These are phyloP conservation scores for Porcisia deanei DNA, from an alignment of 208 protist species.

Conservation along the genomic window DNA sequence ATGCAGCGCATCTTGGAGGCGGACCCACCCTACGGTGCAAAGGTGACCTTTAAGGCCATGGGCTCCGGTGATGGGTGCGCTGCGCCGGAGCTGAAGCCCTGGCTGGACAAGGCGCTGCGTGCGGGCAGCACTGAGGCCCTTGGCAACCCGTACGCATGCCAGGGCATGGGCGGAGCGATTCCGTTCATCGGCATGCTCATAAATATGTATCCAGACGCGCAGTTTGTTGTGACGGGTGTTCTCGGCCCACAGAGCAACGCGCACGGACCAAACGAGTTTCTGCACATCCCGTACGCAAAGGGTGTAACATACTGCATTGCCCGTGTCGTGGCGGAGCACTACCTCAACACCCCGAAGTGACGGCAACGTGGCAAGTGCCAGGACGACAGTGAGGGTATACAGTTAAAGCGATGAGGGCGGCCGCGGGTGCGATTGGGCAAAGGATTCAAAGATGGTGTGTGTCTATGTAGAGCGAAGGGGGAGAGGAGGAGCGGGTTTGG, in stretches of 20 bases:
- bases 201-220: constrained; percentile 86
- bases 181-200: constrained; percentile 95
- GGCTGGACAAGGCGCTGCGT: constrained; percentile 72
- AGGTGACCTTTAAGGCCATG: constrained; percentile 77
- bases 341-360: constrained; percentile 51
- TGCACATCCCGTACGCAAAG: constrained; percentile 91
- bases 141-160: constrained; percentile 60
- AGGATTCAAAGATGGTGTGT: background rate
- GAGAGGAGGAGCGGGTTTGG: background rate
- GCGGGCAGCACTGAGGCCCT: constrained; percentile 82
- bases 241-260: constrained; percentile 92
- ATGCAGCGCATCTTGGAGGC: constrained; percentile 80
- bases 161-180: constrained; percentile 92
- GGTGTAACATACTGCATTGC: constrained; percentile 82
- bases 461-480: no score
- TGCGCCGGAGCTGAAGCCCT: constrained; percentile 76
- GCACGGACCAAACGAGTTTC: constrained; percentile 96
- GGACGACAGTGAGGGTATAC: background rate
- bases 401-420: background rate
- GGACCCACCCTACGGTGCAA: constrained; percentile 92
- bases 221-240: constrained; percentile 95
- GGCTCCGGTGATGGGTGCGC: constrained; percentile 81
- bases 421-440: background rate
- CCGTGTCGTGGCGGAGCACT: constrained; percentile 79
- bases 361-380: background rate